Evolutionary conservation across 108 stramenopile genomes (phyloP).

Genomic region (Cyclotella distinguenda): DNA sequence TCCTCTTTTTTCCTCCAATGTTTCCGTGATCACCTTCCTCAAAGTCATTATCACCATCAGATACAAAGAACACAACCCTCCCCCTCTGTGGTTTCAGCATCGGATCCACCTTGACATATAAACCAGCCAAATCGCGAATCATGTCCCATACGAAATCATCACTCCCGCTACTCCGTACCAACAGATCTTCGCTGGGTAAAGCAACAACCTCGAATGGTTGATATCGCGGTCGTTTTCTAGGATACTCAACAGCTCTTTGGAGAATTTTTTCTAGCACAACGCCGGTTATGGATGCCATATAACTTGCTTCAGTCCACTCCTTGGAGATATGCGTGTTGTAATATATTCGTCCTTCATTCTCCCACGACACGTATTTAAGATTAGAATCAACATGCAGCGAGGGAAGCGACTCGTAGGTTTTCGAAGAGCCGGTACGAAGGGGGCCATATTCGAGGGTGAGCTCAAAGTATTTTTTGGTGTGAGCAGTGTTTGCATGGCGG

Average conservation of each 20-base stretch:
- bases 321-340: slow-evolving; percentile 64
- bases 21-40: slow-evolving; percentile 20
- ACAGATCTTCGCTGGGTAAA: slow-evolving; percentile 37
- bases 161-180: slow-evolving; percentile 57
- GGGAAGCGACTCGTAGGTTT: slow-evolving; percentile 63
- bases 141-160: slow-evolving; percentile 70
- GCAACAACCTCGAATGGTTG: slow-evolving; percentile 77
- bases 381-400: slow-evolving; percentile 41
- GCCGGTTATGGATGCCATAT: slow-evolving; percentile 81
- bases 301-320: slow-evolving; percentile 65
- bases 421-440: slow-evolving; percentile 51
- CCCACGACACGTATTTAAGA: slow-evolving; percentile 60
- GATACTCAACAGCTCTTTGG: slow-evolving; percentile 61
- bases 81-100: slow-evolving; percentile 64
- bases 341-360: slow-evolving; percentile 71
- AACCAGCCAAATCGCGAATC: slow-evolving; percentile 59
- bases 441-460: slow-evolving; percentile 87
- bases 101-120: slow-evolving; percentile 76
- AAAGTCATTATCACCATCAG: no score
- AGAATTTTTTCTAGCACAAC: slow-evolving; percentile 73
- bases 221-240: slow-evolving; percentile 59
- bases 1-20: slow-evolving; percentile 8
- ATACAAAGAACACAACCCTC: slow-evolving; percentile 56
- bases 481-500: slow-evolving; percentile 35
- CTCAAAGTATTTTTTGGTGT: slow-evolving; percentile 50